phyloP scores from a whole-genome alignment of 164 flowering plant species.

The Aristolochia contorta region DNA sequence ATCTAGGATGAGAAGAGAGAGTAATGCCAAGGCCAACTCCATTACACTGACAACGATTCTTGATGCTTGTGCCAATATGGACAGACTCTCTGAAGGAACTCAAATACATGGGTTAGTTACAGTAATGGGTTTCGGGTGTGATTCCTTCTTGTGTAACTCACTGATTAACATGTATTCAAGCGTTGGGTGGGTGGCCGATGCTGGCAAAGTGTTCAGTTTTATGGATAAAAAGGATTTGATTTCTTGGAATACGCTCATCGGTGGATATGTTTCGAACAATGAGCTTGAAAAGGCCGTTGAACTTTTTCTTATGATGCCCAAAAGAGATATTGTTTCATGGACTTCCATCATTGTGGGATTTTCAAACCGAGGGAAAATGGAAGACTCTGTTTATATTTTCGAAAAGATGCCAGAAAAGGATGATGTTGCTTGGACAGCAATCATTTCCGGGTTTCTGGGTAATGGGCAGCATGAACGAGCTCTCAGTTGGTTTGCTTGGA shows the following conservation, averaged over 20 bases:
- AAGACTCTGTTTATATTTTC: slow-evolving; percentile 24
- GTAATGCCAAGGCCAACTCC: slow-evolving; percentile 13
- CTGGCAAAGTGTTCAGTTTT: slow-evolving; percentile 19
- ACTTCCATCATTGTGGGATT: slow-evolving; percentile 32
- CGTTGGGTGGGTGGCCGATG: slow-evolving; percentile 23
- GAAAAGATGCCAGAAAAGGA: slow-evolving; percentile 34
- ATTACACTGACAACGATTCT: slow-evolving; percentile 26
- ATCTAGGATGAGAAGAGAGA: slow-evolving; percentile 32
- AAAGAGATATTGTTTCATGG: slow-evolving; percentile 35
- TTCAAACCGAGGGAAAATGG: slow-evolving; percentile 18
- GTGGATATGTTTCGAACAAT: slow-evolving; percentile 26
- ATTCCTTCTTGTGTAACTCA: slow-evolving; percentile 33
- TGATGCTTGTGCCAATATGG: slow-evolving; percentile 26
- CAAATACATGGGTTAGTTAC: slow-evolving; percentile 37
- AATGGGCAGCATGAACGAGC: slow-evolving; percentile 30
- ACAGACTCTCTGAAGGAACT: slow-evolving; percentile 21
- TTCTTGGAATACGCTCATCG: slow-evolving; percentile 34
- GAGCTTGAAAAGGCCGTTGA: slow-evolving; percentile 27
- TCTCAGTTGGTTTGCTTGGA: slow-evolving; percentile 26
- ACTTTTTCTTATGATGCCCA: slow-evolving; percentile 24
- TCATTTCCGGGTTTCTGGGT: slow-evolving; percentile 34
- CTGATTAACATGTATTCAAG: slow-evolving; percentile 34
- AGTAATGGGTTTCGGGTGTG: slow-evolving; percentile 28
- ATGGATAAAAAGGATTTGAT: slow-evolving; percentile 25
- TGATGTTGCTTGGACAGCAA: slow-evolving; percentile 45